Evolutionary conservation across 495 filamentous ascomycete species (phyloP).

Genomic region (Annulohypoxylon bovei): DNA sequence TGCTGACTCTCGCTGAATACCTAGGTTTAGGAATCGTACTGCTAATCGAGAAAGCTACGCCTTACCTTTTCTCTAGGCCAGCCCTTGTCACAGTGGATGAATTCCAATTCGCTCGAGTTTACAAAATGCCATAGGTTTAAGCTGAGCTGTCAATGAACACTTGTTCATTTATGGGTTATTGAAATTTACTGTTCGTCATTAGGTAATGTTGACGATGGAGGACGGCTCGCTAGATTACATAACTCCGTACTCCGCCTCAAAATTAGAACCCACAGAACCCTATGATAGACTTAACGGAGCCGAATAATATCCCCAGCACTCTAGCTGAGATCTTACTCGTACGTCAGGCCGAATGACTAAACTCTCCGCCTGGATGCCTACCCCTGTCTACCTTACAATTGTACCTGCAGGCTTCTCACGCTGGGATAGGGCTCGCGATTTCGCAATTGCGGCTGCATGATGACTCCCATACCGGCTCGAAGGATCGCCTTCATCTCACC

Average conservation of each 20-base stretch:
- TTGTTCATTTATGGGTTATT: not conserved
- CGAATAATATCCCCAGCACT: not conserved
- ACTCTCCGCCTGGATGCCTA: not conserved
- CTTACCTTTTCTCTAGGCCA: not conserved
- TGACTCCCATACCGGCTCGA: not conserved
- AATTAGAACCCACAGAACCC: not conserved
- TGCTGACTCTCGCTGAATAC: constrained; percentile 1
- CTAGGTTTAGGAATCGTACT: not conserved
- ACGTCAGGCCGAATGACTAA: constrained; percentile 1
- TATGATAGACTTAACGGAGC: not conserved
- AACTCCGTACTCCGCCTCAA: constrained; percentile 24
- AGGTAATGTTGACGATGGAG: not conserved
- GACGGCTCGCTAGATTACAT: constrained; percentile 1
- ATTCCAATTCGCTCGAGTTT: not conserved
- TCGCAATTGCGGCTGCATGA: not conserved
- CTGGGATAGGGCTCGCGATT: not conserved
- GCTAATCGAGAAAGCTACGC: not conserved
- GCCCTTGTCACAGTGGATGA: not conserved
- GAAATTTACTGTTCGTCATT: not conserved
- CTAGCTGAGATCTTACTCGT: not conserved
- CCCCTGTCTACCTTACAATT: not conserved
- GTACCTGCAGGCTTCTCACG: constrained; percentile 5
- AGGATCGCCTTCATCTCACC: not conserved
- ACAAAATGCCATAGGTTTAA: not conserved
- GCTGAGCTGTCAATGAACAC: not conserved